Conservation (phyloP, 495 filamentous ascomycete genomes). For the Aspergillus sclerotioniger region DNA sequence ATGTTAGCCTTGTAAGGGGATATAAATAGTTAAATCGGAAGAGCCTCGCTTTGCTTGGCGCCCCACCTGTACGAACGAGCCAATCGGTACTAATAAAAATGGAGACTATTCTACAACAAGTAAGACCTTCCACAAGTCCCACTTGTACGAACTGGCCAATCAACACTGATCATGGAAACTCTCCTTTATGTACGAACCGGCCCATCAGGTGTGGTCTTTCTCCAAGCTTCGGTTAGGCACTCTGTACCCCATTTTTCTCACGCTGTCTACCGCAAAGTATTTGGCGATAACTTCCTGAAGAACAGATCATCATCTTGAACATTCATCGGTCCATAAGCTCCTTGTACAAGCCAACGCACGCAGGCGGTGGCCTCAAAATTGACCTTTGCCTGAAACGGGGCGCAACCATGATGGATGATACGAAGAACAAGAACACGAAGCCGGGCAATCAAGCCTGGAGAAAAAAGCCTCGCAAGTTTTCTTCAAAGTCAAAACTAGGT, state of each 20-base stretch:
- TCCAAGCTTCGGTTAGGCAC: not conserved
- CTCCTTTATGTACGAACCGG: not conserved
- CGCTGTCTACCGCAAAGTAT: not conserved
- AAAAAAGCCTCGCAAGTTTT: constrained; percentile 30
- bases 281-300: not conserved
- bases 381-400: constrained; percentile 3
- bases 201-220: not conserved
- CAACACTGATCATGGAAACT: constrained; percentile 4
- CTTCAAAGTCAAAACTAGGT: constrained; percentile 34
- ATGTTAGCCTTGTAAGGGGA: too few relatives aligned
- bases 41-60: too few relatives aligned
- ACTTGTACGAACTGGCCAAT: constrained; percentile 15
- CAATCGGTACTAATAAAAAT: too few relatives aligned
- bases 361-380: constrained; percentile 4
- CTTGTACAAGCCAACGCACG: constrained; percentile 6
- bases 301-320: constrained; percentile 1
- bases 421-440: constrained; percentile 7
- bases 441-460: constrained; percentile 24
- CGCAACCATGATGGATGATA: constrained; percentile 4
- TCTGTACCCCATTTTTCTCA: constrained; percentile 6
- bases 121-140: constrained; percentile 6
- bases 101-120: too few relatives aligned
- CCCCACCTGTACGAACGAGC: constrained; percentile 13
- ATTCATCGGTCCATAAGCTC: constrained; percentile 3
- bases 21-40: too few relatives aligned